Evolutionary conservation across 495 filamentous ascomycete species (phyloP).

Genomic region (Penicillium macrosclerotiorum): DNA sequence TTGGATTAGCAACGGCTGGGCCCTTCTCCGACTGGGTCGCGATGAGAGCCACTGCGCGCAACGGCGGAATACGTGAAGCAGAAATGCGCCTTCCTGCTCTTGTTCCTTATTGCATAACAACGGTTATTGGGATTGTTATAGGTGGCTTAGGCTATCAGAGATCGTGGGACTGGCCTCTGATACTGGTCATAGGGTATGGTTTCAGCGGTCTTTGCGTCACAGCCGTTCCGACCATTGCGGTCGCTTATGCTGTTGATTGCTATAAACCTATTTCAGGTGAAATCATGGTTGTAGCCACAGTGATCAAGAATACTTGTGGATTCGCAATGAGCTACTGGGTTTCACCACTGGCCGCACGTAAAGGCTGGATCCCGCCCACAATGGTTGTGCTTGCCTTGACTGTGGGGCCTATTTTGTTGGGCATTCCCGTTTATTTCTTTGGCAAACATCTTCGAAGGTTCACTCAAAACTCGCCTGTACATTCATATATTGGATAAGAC

Average conservation of each 20-base stretch:
- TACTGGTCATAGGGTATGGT: slow-evolving; percentile 51
- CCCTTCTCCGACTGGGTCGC: slow-evolving; percentile 53
- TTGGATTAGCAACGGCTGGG: slow-evolving; percentile 53
- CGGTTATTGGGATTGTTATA: slow-evolving; percentile 55
- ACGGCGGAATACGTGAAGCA: slow-evolving; percentile 60
- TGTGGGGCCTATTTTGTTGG: slow-evolving; percentile 17
- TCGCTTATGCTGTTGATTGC: slow-evolving; percentile 55
- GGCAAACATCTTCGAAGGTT: slow-evolving; percentile 20
- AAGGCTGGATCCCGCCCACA: slow-evolving; percentile 14
- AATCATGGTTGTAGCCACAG: slow-evolving; percentile 53
- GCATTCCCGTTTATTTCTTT: slow-evolving; percentile 19
- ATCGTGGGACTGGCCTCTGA: slow-evolving; percentile 47
- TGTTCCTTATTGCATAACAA: slow-evolving; percentile 53
- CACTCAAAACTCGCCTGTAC: slow-evolving; percentile 10
- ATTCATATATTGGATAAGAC: slow-evolving; percentile 1
- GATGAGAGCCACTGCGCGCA: slow-evolving; percentile 47
- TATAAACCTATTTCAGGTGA: slow-evolving; percentile 54
- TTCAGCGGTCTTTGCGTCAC: slow-evolving; percentile 49
- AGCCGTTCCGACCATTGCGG: slow-evolving; percentile 44
- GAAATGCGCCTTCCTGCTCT: slow-evolving; percentile 64
- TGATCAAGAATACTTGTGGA: slow-evolving; percentile 54
- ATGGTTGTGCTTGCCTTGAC: slow-evolving; percentile 26
- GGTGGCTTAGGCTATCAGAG: slow-evolving; percentile 53
- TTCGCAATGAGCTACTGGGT: slow-evolving; percentile 44
- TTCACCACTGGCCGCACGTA: slow-evolving; percentile 2